Conservation (phyloP, 2,329 filamentous ascomycete species). For the Microdochium bolleyi region DNA sequence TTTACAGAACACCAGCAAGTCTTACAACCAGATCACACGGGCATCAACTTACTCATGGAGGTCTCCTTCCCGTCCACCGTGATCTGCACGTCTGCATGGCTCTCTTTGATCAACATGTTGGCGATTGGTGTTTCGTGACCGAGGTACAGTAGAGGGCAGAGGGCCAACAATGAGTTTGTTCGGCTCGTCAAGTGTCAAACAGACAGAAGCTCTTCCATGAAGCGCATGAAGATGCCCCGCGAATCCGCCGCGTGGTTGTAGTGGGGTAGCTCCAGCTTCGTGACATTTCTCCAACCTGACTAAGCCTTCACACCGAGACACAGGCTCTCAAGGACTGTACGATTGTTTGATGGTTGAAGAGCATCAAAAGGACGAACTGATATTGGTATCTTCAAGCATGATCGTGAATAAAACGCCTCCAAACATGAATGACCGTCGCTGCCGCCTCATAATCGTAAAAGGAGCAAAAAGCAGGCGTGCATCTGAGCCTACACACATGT, state of each 20-base stretch:
- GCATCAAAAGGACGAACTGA: background rate
- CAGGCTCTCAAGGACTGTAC: too few relatives aligned
- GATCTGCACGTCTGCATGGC: slow-evolving; percentile 40
- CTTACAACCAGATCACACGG: too few relatives aligned
- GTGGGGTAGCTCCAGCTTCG: too few relatives aligned
- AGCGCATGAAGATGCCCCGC: too few relatives aligned
- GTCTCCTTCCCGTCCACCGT: slow-evolving; percentile 44
- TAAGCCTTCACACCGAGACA: too few relatives aligned
- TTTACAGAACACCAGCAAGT: too few relatives aligned
- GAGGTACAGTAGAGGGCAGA: background rate
- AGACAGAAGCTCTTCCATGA: too few relatives aligned
- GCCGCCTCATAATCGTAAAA: background rate
- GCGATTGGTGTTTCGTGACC: background rate
- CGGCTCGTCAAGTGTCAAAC: background rate
- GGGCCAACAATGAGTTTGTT: background rate
- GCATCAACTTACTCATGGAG: slow-evolving; percentile 42
- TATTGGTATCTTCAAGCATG: background rate
- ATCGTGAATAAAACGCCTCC: background rate
- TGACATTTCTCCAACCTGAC: too few relatives aligned
- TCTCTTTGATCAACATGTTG: slow-evolving; percentile 47
- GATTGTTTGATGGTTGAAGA: too few relatives aligned
- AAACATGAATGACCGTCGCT: background rate
- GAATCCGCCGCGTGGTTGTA: too few relatives aligned
- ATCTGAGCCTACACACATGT: background rate
- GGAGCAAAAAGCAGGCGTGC: background rate